A percentile compares a stretch with the other conserved stretches of the same genome.
Conservation (phyloP, 2,329 filamentous ascomycete genomes). For the Hypoxylon sp. region DNA sequence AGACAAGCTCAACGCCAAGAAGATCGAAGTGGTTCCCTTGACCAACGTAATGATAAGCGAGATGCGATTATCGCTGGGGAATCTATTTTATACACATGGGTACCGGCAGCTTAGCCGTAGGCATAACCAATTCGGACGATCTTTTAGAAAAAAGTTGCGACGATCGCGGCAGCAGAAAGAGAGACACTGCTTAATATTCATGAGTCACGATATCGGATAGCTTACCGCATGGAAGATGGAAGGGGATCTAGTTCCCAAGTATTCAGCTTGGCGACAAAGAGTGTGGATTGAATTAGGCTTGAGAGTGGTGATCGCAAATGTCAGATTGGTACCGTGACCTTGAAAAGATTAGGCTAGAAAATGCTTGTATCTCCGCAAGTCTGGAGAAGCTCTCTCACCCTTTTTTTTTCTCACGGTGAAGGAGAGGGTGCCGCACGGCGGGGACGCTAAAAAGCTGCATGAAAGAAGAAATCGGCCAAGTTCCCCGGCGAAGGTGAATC, state of each 20-base stretch:
- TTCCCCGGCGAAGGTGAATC: conserved; percentile 26
- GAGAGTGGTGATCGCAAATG: conserved; percentile 16
- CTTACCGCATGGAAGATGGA: conserved; percentile 8
- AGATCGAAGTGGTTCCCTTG: conserved; percentile 22
- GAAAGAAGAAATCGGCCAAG: conserved; percentile 30
- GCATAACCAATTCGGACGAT: conserved; percentile 24
- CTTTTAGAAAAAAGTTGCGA: conserved; percentile 26
- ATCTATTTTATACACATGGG: conserved; percentile 13
- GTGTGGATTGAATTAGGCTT: conserved; percentile 17
- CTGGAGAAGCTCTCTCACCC: conserved; percentile 25
- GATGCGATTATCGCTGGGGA: conserved; percentile 20
- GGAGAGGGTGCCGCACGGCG: conserved; percentile 10
- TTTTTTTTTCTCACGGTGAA: no score
- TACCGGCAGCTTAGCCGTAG: conserved; percentile 22
- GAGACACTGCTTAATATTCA: conserved; percentile 16
- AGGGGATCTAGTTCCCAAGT: conserved; percentile 2
- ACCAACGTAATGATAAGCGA: conserved; percentile 25
- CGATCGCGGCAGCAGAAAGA: conserved; percentile 27
- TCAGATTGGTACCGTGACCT: conserved; percentile 13
- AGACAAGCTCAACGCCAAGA: conserved; percentile 31
- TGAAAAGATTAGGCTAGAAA: conserved; percentile 29
- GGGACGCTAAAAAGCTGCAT: conserved; percentile 26
- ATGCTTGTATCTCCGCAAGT: conserved; percentile 30
- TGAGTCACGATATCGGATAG: conserved; percentile 27
- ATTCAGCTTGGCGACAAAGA: conserved; percentile 18